Evolutionary conservation across 2,329 filamentous ascomycete genomes (phyloP).

Genomic region (Alternaria rosae): DNA sequence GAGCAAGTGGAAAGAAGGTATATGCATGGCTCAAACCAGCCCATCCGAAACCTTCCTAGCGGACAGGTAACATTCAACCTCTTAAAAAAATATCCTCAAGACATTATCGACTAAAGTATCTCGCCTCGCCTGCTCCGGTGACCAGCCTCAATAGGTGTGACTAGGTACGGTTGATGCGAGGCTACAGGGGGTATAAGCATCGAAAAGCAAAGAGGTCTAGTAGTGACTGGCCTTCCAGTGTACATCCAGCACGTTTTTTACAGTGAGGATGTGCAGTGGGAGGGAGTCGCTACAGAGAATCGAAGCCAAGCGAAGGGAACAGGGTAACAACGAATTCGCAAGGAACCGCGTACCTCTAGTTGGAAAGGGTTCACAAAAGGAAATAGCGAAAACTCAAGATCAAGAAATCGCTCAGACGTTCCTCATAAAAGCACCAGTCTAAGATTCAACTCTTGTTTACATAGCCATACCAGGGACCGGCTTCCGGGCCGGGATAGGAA

Average conservation of each 20-base stretch:
- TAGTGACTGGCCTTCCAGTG: background rate
- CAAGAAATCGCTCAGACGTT: slow-evolving; percentile 28
- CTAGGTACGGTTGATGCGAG: background rate
- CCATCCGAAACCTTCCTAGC: slow-evolving; percentile 29
- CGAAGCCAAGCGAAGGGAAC: slow-evolving; percentile 18
- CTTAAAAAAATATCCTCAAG: slow-evolving; percentile 33
- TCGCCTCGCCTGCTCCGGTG: background rate
- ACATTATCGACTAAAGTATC: slow-evolving; percentile 32
- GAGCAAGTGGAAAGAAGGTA: slow-evolving; percentile 1
- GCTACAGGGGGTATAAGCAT: slow-evolving; percentile 29
- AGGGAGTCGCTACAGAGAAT: slow-evolving; percentile 1
- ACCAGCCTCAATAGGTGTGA: background rate
- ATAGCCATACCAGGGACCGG: slow-evolving; percentile 58
- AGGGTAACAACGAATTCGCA: slow-evolving; percentile 13
- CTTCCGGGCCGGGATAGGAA: slow-evolving; percentile 52
- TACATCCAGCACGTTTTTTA: background rate
- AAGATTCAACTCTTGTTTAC: slow-evolving; percentile 25
- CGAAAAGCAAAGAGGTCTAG: slow-evolving; percentile 19
- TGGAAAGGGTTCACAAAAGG: slow-evolving; percentile 7
- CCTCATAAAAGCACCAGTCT: slow-evolving; percentile 31
- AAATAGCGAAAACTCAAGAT: slow-evolving; percentile 11
- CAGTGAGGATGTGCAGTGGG: background rate
- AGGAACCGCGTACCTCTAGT: background rate
- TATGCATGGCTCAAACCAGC: slow-evolving; percentile 3
- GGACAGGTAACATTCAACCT: slow-evolving; percentile 19